Evolutionary conservation across 768 basidiomycete genomes (phyloP).

Genomic region (Pisolithus marmoratus): DNA sequence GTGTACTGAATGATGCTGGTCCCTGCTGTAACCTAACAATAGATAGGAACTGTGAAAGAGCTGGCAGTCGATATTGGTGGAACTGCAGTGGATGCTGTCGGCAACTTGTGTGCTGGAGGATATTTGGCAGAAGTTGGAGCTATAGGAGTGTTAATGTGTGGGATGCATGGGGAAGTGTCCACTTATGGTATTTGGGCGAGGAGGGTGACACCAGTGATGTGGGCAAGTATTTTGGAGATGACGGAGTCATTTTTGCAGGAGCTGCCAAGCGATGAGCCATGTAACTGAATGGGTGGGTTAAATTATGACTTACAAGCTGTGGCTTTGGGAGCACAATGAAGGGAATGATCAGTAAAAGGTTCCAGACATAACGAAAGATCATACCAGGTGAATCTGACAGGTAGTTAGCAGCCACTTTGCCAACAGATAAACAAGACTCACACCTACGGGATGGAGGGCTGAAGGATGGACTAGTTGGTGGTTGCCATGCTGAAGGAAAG

Average conservation of each 20-base stretch:
- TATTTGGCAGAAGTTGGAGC: slow-evolving; percentile 83
- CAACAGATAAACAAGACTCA: slow-evolving; percentile 34
- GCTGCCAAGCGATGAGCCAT: slow-evolving; percentile 36
- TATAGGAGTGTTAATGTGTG: too few relatives aligned
- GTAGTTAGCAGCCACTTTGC: slow-evolving; percentile 1
- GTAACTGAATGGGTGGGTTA: slow-evolving; percentile 1
- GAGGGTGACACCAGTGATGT: too few relatives aligned
- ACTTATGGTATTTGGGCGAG: too few relatives aligned
- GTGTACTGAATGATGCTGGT: too few relatives aligned
- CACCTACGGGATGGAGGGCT: slow-evolving; percentile 87
- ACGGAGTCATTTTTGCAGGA: slow-evolving; percentile 80
- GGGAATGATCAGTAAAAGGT: slow-evolving; percentile 19
- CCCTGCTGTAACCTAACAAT: too few relatives aligned
- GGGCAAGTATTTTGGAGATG: too few relatives aligned
- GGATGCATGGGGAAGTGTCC: too few relatives aligned
- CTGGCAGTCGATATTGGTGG: slow-evolving; percentile 1
- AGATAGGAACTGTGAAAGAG: slow-evolving; percentile 42
- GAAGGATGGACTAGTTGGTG: slow-evolving; percentile 88
- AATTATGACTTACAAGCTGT: slow-evolving; percentile 60
- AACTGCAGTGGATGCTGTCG: not conserved
- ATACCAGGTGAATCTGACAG: slow-evolving; percentile 72
- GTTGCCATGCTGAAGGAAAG: slow-evolving; percentile 82
- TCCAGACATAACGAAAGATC: slow-evolving; percentile 25
- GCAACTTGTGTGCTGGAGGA: slow-evolving; percentile 75
- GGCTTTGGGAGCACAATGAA: not conserved